Evolutionary conservation across 2,329 filamentous ascomycete species (phyloP).

Genomic region (Calonectria leucothoes): DNA sequence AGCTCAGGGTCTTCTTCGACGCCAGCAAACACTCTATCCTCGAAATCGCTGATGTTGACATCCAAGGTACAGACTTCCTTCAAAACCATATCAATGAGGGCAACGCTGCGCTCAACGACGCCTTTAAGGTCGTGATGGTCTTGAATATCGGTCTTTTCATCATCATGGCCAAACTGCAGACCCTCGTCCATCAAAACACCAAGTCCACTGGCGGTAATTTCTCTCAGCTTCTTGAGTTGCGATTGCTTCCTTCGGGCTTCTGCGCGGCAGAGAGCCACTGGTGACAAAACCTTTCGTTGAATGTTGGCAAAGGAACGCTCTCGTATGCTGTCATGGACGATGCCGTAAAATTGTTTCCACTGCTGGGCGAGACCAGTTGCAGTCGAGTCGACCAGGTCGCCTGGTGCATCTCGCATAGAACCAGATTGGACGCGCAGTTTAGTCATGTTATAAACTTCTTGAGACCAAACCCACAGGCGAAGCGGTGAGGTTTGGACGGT

Average conservation of each 20-base stretch:
- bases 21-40: slow-evolving; percentile 72
- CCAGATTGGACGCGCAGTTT: slow-evolving; percentile 55
- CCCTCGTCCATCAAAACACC: slow-evolving; percentile 91
- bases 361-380: slow-evolving; percentile 57
- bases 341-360: slow-evolving; percentile 80
- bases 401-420: slow-evolving; percentile 42
- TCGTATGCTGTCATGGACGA: slow-evolving; percentile 80
- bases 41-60: slow-evolving; percentile 70
- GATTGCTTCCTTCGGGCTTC: slow-evolving; percentile 82
- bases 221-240: slow-evolving; percentile 76
- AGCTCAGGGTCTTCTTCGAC: slow-evolving; percentile 72
- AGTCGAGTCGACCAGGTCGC: slow-evolving; percentile 50
- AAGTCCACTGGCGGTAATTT: slow-evolving; percentile 86
- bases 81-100: slow-evolving; percentile 87
- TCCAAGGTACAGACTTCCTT: slow-evolving; percentile 76
- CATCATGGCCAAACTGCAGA: slow-evolving; percentile 73
- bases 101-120: slow-evolving; percentile 82
- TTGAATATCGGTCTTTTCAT: slow-evolving; percentile 66
- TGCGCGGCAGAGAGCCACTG: slow-evolving; percentile 78
- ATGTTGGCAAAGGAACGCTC: slow-evolving; percentile 79
- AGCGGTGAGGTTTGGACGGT: slow-evolving; percentile 86
- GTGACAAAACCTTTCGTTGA: slow-evolving; percentile 78
- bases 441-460: slow-evolving; percentile 76
- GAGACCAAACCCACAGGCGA: slow-evolving; percentile 77
- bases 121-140: slow-evolving; percentile 71